Conservation (phyloP, 768 basidiomycete species). For the Gelatoporia subvermispora region DNA sequence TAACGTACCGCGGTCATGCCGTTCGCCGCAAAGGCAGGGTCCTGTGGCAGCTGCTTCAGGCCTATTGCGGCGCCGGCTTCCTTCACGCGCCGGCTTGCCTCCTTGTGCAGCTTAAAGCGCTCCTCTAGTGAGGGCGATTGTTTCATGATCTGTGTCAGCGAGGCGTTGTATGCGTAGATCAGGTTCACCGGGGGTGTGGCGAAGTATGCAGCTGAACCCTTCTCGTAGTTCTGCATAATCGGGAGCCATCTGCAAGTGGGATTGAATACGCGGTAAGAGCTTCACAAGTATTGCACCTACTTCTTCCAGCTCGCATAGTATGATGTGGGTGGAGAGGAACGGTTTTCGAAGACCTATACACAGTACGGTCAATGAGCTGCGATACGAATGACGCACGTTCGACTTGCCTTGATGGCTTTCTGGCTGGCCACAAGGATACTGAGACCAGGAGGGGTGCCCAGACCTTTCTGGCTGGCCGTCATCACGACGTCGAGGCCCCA, state of each 20-base stretch:
- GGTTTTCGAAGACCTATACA: conserved; percentile 50
- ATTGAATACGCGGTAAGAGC: not conserved
- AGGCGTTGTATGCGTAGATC: conserved; percentile 85
- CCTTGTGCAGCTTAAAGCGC: conserved; percentile 72
- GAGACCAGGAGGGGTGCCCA: conserved; percentile 90
- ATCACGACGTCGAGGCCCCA: conserved; percentile 92
- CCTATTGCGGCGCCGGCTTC: conserved; percentile 60
- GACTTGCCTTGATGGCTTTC: conserved; percentile 63
- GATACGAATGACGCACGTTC: conserved; percentile 6
- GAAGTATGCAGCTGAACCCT: conserved; percentile 79
- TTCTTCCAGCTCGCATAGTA: conserved; percentile 93
- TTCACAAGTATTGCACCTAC: too few relatives aligned
- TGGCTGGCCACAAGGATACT: conserved; percentile 81
- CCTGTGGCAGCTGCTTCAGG: conserved; percentile 64
- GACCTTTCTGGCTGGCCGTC: conserved; percentile 86
- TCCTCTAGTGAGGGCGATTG: conserved; percentile 63
- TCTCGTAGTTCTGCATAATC: conserved; percentile 91
- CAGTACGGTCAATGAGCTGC: conserved; percentile 1
- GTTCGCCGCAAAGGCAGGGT: conserved; percentile 67
- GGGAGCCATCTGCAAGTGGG: conserved; percentile 66
- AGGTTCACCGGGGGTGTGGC: conserved; percentile 95
- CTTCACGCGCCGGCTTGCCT: conserved; percentile 66
- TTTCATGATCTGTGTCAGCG: conserved; percentile 68
- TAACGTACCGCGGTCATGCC: conserved; percentile 85
- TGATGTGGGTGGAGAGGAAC: conserved; percentile 59